These are phyloP conservation scores for Thalia dealbata DNA, from an alignment of 176 grass and related monocot genomes.

Conservation along the genomic window DNA sequence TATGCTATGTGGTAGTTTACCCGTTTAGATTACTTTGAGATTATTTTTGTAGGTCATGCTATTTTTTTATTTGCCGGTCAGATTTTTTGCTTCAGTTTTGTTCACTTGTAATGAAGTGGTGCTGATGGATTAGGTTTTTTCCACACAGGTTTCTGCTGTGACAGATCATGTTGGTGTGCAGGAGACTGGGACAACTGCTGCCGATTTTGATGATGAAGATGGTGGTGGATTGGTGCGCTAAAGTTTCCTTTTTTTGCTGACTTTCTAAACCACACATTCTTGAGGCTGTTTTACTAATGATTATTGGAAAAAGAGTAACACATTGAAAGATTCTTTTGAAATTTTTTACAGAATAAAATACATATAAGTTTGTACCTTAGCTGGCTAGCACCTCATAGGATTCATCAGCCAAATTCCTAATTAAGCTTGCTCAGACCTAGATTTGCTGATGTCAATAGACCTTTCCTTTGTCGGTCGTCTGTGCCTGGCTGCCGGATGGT, in stretches of 20 bases:
- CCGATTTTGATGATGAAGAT: conserved; percentile 21
- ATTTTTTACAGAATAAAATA: background rate
- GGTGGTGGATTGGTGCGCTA: conserved; percentile 13
- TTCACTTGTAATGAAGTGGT: background rate
- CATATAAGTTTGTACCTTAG: no score
- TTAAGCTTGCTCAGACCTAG: background rate
- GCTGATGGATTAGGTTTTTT: background rate
- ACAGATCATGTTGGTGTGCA: conserved; percentile 15
- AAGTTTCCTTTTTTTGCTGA: background rate
- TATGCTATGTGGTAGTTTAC: background rate
- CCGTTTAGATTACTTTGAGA: no score
- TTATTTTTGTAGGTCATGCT: background rate
- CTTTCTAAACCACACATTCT: background rate
- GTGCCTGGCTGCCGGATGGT: no score
- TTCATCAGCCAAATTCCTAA: background rate
- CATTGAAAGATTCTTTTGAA: background rate
- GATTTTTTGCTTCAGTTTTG: background rate
- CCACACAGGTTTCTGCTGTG: conserved; percentile 13
- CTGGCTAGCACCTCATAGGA: no score
- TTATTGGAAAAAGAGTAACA: background rate
- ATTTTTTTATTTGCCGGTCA: background rate
- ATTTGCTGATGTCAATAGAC: no score
- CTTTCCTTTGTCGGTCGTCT: no score
- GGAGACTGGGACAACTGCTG: conserved; percentile 10
- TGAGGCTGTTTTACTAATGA: background rate